Evolutionary conservation across 305 asterid genomes (phyloP), one percentile per base, ranked within the genome.

Genomic region (Fraxinus sp.): DNA sequence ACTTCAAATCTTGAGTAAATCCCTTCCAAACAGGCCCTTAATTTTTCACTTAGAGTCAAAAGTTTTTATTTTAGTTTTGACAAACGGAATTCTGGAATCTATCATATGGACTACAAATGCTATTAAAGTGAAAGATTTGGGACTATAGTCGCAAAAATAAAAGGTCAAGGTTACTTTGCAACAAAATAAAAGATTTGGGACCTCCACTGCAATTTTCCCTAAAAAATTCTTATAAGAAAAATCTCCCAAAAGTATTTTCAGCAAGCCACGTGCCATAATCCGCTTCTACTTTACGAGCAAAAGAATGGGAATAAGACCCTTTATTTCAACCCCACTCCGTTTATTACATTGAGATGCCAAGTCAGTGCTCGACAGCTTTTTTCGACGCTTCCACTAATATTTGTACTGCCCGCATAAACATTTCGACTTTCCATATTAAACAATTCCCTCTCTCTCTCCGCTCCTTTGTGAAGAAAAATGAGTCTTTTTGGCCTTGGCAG

Each of bases 401-500:
- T 55, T 55, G 20, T 80, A 52, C 81, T 52, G 46, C 81, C 37
- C 81, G 79, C 75, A 74, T 37, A 71, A 4, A 32, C 64, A 84
- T 49, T 81, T 83, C 35, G n/a, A 71, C 82, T 43, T 35, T 36
- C n/a, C 22, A 30, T 70, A 62, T 1, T 49, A 74, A 49, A 41
- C 78, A 79, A 79, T 83, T 79, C 83, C 81, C 74, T 80, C 89
- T 82, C 46, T 0, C 43, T 20, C 83, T 7, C 71, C 79, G 28
- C 59, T 83, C 75, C 72, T 70, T 78, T 79, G 79, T 84, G 11
- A 24, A 2, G 81, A 89, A 88, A 89, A 83, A 94, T 93, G 98
- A 94, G 98, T 94, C 97, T 94, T 88, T 94, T 94, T 81, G 98
- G 98, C 85, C 91, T 94, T n/a, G 98, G 98, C 91, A 91, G 98